Base-by-base conservation (phyloP, 768 basidiomycete genomes). In the Chiua virens region DNA sequence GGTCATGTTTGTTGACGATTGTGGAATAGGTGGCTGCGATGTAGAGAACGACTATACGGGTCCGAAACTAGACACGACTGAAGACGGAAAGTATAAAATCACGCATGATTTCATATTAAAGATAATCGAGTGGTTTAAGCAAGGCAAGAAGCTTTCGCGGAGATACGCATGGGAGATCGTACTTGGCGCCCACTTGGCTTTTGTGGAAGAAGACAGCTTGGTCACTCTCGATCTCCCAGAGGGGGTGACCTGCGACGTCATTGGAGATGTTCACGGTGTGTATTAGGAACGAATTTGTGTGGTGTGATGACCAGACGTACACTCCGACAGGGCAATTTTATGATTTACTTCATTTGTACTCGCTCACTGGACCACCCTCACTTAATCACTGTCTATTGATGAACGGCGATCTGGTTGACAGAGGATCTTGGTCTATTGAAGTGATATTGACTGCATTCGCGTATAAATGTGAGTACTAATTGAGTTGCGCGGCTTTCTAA, bases 111-210 rank as follows among this genome's bases (percentile, higher is more conserved):
- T 98, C 68, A 76, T 99, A 54, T 78, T 79, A 56, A 78, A 73
- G 35, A 94, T 98, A 93, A 84, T 97, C 43, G 75, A 85, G 55
- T 91, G 85, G 85, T 98, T 97, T 73, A 95, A 94, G 74, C 80
- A 85, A 39, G 94, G 93, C n/a, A 97, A 97, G 68, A 78, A 86
- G n/a, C 71, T 98, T 42, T 84, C 92, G 5, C 85, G 86, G 69
- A 79, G 95, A 70, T 87, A 93, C 53, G 93, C 87, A 23, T 98
- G 93, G 95, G 93, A 98, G 72, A 98, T 99, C 58, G 79, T 94
- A 21, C 76, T 99, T 15, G 93, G 90, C 10, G 93, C 91, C 54
- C 80, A 89, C 65, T 78, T 81, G 18, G 75, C 81, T 18, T 86
- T 98, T 61, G 74, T 76, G 15, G 79, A 85, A 59, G 92, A 94